Base-by-base conservation (phyloP, 805 yeast species). In the Yamadazyma olivae region DNA sequence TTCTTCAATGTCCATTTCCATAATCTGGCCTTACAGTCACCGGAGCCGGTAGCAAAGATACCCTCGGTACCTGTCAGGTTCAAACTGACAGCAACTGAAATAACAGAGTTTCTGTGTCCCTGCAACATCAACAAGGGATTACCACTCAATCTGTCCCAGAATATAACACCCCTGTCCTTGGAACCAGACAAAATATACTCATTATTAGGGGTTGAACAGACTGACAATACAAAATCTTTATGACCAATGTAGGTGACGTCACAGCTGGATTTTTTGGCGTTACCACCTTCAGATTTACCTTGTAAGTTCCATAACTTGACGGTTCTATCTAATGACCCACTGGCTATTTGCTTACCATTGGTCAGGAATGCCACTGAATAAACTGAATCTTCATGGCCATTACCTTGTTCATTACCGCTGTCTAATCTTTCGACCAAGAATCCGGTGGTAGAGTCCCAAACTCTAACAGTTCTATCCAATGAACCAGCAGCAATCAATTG, bases 11-110 rank as follows among this genome's bases (percentile, higher is more conserved):
- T 79, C 83, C 88, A 88, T 60, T 83, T 78, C 99, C 99, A 91
- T 55, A 91, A 85, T 64, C 96, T 79, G 27, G 98, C 98, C 59
- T 90, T 86, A 64, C 95, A 91, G 65, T 91, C 98, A 59, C 98
- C 99, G 63, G 88, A 77, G 39, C 98, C 98, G 10, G 98, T 90
- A 37, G 98, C 98, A 70, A 91, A 93, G 51, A 87, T 81, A 32
- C 95, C 91, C 46, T 78, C 81, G 43, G 75, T 75, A 32, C 82
- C 83, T 43, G 75, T 72, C 44, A 87, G 81, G 44, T 79, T 80
- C 48, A 89, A 88, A 17, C 93, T 81, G 16, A 93, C 96, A 32
- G 95, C 88, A 26, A 91, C 98, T 37, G 91, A 81, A 49, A 91
- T 91, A 32, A 93, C 98, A 7, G 95, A 85, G 69, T 91, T 91